Conservation (phyloP, 371 early-diverging fungal species). For the Mucor mucedo region DNA sequence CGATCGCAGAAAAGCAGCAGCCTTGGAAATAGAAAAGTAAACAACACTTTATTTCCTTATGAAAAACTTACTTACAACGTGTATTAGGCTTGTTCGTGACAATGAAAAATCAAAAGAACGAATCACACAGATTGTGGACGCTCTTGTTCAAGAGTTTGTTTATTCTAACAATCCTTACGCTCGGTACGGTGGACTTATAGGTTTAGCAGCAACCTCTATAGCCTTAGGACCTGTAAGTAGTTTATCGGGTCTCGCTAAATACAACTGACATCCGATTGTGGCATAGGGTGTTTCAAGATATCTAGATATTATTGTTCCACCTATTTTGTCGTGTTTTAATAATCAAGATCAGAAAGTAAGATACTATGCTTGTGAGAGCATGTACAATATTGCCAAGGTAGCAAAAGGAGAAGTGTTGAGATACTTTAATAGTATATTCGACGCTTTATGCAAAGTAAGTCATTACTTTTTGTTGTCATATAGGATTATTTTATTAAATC, state of each 20-base stretch:
- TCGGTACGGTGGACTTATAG: constrained; percentile 92
- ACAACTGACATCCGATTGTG: background rate
- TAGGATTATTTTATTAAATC: background rate
- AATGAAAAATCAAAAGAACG: constrained; percentile 59
- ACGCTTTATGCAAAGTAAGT: constrained; percentile 85
- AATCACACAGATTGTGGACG: constrained; percentile 68
- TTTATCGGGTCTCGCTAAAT: background rate
- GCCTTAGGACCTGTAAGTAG: constrained; percentile 76
- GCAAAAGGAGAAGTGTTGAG: constrained; percentile 81
- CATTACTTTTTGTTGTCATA: background rate
- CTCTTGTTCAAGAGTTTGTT: constrained; percentile 81
- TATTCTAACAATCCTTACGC: constrained; percentile 80
- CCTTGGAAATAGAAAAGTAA: constrained; percentile 86
- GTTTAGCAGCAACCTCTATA: constrained; percentile 86
- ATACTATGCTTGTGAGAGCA: constrained; percentile 93
- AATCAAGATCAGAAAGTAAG: constrained; percentile 90
- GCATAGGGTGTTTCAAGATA: constrained; percentile 66
- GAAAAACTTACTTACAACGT: background rate
- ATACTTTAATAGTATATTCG: constrained; percentile 94
- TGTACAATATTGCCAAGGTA: constrained; percentile 96
- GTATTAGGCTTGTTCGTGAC: constrained; percentile 72
- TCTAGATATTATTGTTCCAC: constrained; percentile 82
- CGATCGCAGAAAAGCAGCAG: constrained; percentile 88
- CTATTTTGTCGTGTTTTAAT: constrained; percentile 85
- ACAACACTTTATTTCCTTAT: background rate